phyloP scores from a whole-genome alignment of 257 asterid genomes.

The Capsicum pubescens region DNA sequence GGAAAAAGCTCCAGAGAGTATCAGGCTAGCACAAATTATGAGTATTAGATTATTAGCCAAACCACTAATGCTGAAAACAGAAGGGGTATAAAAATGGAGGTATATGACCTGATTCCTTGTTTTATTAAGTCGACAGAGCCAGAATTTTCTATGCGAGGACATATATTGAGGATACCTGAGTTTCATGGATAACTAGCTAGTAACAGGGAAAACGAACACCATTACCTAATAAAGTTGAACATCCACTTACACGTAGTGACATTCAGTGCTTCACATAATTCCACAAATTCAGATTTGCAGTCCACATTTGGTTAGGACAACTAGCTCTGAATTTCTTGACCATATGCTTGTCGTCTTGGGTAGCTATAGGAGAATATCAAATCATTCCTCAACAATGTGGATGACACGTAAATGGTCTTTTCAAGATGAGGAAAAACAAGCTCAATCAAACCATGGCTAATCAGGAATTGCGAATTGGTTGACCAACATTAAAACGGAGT shows the following conservation, averaged over 20 bases:
- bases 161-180: neutral
- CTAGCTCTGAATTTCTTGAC: neutral
- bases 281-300: constrained; percentile 9
- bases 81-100: too few species aligned
- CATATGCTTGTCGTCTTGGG: neutral
- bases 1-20: neutral
- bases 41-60: too few species aligned
- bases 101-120: neutral
- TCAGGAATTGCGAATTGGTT: neutral
- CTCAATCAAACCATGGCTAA: neutral
- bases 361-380: neutral
- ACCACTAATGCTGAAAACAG: too few species aligned
- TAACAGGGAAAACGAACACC: neutral
- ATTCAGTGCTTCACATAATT: neutral
- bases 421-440: neutral
- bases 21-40: too few species aligned
- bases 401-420: neutral
- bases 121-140: neutral
- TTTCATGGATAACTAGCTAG: constrained; percentile 10
- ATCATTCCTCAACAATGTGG: neutral
- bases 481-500: neutral
- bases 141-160: neutral
- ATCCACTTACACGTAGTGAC: neutral
- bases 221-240: neutral
- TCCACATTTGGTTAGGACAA: neutral